These are phyloP conservation scores for Aspergillus heteromorphus DNA, from an alignment of 495 filamentous ascomycete genomes.

Conservation along the genomic window DNA sequence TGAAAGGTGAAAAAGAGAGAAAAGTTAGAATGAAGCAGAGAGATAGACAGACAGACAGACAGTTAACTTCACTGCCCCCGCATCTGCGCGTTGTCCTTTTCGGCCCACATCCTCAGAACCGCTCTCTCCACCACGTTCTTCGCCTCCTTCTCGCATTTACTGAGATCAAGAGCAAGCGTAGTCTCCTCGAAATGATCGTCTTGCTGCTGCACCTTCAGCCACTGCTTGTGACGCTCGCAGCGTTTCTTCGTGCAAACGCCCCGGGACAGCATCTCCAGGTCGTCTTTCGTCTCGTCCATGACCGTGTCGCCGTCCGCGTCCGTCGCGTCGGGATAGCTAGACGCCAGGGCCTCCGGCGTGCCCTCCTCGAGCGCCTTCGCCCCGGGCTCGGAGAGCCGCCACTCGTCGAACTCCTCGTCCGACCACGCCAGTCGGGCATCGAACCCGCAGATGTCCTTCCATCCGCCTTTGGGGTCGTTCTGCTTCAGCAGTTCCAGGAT, in stretches of 20 bases:
- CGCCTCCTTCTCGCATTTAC: constrained; percentile 41
- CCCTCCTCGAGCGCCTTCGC: constrained; percentile 37
- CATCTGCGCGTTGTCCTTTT: constrained; percentile 27
- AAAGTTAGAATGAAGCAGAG: background rate
- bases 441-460: constrained; percentile 64
- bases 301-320: constrained; percentile 35
- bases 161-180: constrained; percentile 35
- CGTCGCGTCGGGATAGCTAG: constrained; percentile 22
- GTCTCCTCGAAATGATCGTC: constrained; percentile 44
- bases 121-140: constrained; percentile 42
- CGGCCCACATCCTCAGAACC: constrained; percentile 41
- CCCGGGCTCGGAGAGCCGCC: constrained; percentile 39
- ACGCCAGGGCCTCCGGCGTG: constrained; percentile 33
- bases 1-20: background rate
- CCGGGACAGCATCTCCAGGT: constrained; percentile 28
- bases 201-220: constrained; percentile 48
- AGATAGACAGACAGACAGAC: too few species aligned
- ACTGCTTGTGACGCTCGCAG: constrained; percentile 48
- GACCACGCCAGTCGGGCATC: constrained; percentile 56
- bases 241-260: constrained; percentile 51
- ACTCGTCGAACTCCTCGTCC: constrained; percentile 57
- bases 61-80: constrained; percentile 10
- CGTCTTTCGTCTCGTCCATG: constrained; percentile 28
- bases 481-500: constrained; percentile 44
- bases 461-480: constrained; percentile 45